phyloP scores from a whole-genome alignment of 2,329 filamentous ascomycete genomes.

The Colletotrichum sp. region DNA sequence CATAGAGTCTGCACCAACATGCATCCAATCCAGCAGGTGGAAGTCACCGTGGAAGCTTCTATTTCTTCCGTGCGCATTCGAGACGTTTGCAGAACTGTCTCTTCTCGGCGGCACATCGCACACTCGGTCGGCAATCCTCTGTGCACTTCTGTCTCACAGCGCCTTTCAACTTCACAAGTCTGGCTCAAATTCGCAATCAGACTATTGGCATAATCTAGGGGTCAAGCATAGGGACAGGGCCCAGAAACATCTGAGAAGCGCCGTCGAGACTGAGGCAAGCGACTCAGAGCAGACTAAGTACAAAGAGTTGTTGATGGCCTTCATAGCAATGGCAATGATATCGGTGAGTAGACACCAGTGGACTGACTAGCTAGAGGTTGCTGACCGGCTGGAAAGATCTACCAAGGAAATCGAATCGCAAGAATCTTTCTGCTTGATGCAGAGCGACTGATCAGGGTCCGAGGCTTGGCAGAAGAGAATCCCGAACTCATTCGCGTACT shows the following conservation, averaged over 20 bases:
- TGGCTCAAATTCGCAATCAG: background rate
- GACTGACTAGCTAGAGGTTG: background rate
- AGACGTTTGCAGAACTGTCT: slow-evolving; percentile 44
- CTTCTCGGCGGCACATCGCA: slow-evolving; percentile 42
- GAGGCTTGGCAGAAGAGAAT: slow-evolving; percentile 35
- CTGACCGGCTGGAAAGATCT: background rate
- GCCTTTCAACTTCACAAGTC: slow-evolving; percentile 41
- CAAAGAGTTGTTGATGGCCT: slow-evolving; percentile 48
- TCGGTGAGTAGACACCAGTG: slow-evolving; percentile 16
- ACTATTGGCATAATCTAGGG: background rate
- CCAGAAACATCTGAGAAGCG: background rate
- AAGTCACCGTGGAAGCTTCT: slow-evolving; percentile 50
- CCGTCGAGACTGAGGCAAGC: slow-evolving; percentile 27
- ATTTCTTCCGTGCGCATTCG: slow-evolving; percentile 44
- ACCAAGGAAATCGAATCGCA: background rate
- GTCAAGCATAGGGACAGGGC: background rate
- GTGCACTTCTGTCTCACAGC: slow-evolving; percentile 44
- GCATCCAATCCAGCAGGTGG: slow-evolving; percentile 28
- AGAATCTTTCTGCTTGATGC: slow-evolving; percentile 39
- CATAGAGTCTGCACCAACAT: background rate
- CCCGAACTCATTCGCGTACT: slow-evolving; percentile 44
- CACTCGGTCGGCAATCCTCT: slow-evolving; percentile 42
- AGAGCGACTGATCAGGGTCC: slow-evolving; percentile 45
- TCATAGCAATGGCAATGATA: slow-evolving; percentile 34
- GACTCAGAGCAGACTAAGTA: slow-evolving; percentile 42